Conservation (phyloP, 257 asterid genomes). For the Galeopsis tetrahit region DNA sequence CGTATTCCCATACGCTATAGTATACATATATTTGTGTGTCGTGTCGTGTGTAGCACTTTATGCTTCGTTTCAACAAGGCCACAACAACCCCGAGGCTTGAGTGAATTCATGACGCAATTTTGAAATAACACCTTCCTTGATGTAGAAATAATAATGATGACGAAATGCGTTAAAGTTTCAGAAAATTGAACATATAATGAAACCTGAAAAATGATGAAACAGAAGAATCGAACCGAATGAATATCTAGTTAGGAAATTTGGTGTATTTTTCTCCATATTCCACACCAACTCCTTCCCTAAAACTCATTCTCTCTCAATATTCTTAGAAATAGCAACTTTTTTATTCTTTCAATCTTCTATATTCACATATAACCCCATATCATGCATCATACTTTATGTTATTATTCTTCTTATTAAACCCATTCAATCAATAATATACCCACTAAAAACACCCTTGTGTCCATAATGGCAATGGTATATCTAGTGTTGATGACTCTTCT, state of each 20-base stretch:
- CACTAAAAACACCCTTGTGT: background rate
- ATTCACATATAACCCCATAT: background rate
- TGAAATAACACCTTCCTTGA: constrained; percentile 39
- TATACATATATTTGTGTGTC: too few species aligned
- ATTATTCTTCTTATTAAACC: background rate
- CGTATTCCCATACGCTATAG: too few species aligned
- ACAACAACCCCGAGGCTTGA: constrained; percentile 20
- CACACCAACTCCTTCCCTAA: constrained; percentile 5
- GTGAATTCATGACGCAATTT: constrained; percentile 30
- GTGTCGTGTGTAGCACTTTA: background rate
- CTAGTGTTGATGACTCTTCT: constrained; percentile 27
- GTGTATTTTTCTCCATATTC: constrained; percentile 27
- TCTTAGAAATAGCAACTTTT: constrained; percentile 17
- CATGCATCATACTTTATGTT: background rate
- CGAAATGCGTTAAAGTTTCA: background rate
- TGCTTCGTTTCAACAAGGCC: constrained; percentile 31
- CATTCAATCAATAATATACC: background rate
- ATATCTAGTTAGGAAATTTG: background rate
- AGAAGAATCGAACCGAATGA: too few species aligned
- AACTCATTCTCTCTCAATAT: constrained; percentile 24
- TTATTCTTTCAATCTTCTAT: constrained; percentile 19
- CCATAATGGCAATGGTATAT: constrained; percentile 24
- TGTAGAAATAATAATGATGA: constrained; percentile 1
- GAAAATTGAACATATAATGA: background rate
- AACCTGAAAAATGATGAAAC: too few species aligned